Percentiles rank a stretch among this genome's conserved stretches.
Conservation (phyloP, 2,329 filamentous ascomycete genomes). For the Colletotrichum scovillei region DNA sequence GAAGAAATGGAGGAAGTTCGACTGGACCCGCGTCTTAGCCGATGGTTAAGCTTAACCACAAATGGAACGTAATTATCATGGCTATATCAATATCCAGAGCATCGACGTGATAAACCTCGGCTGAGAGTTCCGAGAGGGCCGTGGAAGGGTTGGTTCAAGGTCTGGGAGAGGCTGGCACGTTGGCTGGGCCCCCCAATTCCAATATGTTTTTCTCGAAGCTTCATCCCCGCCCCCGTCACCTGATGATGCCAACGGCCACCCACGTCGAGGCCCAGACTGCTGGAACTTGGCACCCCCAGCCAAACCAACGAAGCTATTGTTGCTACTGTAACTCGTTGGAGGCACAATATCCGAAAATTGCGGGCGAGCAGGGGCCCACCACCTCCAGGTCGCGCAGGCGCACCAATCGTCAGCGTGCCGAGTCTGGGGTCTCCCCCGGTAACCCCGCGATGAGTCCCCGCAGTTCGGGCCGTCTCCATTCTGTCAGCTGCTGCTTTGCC, state of each 20-base stretch:
- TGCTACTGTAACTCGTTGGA: slow-evolving; percentile 9
- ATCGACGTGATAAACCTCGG: slow-evolving; percentile 14
- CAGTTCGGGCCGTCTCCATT: slow-evolving; percentile 5
- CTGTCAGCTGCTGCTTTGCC: not conserved
- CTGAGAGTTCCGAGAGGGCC: not conserved
- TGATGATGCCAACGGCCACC: not conserved
- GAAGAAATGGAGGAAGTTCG: slow-evolving; percentile 91
- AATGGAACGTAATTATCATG: not conserved
- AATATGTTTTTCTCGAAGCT: not conserved
- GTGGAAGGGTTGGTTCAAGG: not conserved
- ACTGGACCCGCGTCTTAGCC: slow-evolving; percentile 77
- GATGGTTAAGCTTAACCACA: slow-evolving; percentile 42
- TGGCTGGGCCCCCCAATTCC: not conserved
- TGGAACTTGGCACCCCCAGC: not conserved
- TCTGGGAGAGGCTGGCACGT: not conserved
- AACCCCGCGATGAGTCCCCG: slow-evolving; percentile 29
- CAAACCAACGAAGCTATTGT: not conserved
- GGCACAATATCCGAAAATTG: slow-evolving; percentile 25
- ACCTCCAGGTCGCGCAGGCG: slow-evolving; percentile 16
- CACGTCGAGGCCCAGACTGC: not conserved
- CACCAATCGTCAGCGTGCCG: slow-evolving; percentile 27
- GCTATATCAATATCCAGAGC: not conserved
- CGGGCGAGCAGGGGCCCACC: slow-evolving; percentile 19
- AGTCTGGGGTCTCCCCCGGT: slow-evolving; percentile 22
- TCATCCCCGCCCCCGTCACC: not conserved